phyloP scores from a whole-genome alignment of 2,329 filamentous ascomycete genomes.

The Sclerotinia spermophila region DNA sequence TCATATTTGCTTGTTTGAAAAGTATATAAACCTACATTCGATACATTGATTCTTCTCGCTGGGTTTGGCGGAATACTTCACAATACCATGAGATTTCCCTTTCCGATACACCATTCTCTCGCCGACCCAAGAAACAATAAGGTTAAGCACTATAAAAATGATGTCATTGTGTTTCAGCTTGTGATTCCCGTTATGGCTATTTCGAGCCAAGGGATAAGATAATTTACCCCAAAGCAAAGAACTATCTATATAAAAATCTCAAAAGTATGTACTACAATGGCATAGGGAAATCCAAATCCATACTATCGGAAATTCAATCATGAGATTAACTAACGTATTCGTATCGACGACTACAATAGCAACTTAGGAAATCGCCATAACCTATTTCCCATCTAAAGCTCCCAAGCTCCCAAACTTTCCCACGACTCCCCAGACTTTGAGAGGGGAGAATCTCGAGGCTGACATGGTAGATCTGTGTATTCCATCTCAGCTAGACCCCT shows the following conservation, averaged over 20 bases:
- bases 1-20: not conserved
- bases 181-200: not conserved
- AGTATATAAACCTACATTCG: not conserved
- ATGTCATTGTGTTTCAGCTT: slow-evolving; percentile 2
- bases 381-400: not conserved
- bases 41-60: not conserved
- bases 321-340: not conserved
- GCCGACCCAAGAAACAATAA: not conserved
- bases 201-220: not conserved
- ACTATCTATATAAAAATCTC: too few relatives aligned
- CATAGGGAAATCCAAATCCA: not conserved
- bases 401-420: not conserved
- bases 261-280: too few relatives aligned
- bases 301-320: slow-evolving; percentile 3
- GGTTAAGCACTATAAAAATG: not conserved
- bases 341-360: not conserved
- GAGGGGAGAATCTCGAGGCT: not conserved
- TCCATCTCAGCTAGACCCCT: not conserved
- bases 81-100: not conserved
- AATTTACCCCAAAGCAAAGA: not conserved
- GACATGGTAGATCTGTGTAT: not conserved
- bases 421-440: not conserved
- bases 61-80: not conserved
- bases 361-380: too few relatives aligned
- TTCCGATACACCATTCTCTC: too few relatives aligned